Percentiles rank a stretch among this genome's conserved stretches.
phyloP scores from a whole-genome alignment of 192 early-diverging fungal genomes.

The Gryganskiella cystojenkinii region DNA sequence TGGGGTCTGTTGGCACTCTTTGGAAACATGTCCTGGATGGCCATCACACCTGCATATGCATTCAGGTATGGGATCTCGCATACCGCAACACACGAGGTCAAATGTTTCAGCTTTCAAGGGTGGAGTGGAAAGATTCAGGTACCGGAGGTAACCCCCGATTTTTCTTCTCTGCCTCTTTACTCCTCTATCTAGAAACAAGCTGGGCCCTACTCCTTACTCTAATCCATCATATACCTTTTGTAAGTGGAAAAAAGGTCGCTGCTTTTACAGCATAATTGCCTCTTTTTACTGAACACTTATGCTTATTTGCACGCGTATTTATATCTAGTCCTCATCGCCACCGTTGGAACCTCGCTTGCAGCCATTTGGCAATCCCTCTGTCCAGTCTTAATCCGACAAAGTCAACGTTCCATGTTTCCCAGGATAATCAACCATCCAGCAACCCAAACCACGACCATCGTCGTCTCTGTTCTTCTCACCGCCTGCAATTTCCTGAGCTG shows the following conservation, averaged over 20 bases:
- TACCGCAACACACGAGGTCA: too few relatives aligned
- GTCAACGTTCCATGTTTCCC: constrained; percentile 2
- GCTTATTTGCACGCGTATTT: too few relatives aligned
- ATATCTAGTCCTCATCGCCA: constrained; percentile 46
- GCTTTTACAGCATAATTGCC: not conserved
- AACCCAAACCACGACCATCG: constrained; percentile 30
- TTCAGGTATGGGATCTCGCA: constrained; percentile 49
- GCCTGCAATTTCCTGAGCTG: constrained; percentile 49
- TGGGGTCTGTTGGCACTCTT: constrained; percentile 32
- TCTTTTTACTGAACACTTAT: too few relatives aligned
- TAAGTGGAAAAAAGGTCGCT: constrained; percentile 8
- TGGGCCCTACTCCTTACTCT: constrained; percentile 5
- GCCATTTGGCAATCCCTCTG: constrained; percentile 47
- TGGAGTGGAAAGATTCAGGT: too few relatives aligned
- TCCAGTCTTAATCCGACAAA: constrained; percentile 19
- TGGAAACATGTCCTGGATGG: constrained; percentile 38
- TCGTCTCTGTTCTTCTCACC: constrained; percentile 28
- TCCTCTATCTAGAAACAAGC: constrained; percentile 50
- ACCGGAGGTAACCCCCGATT: too few relatives aligned
- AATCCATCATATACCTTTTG: constrained; percentile 34
- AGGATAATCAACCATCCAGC: constrained; percentile 41
- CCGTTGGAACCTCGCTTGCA: constrained; percentile 22
- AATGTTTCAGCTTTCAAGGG: too few relatives aligned
- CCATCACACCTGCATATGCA: constrained; percentile 44
- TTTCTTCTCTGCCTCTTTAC: too few relatives aligned